Evolutionary conservation across 345 rosid genomes (phyloP).

Genomic region (Cardamine chenopodiifolia): DNA sequence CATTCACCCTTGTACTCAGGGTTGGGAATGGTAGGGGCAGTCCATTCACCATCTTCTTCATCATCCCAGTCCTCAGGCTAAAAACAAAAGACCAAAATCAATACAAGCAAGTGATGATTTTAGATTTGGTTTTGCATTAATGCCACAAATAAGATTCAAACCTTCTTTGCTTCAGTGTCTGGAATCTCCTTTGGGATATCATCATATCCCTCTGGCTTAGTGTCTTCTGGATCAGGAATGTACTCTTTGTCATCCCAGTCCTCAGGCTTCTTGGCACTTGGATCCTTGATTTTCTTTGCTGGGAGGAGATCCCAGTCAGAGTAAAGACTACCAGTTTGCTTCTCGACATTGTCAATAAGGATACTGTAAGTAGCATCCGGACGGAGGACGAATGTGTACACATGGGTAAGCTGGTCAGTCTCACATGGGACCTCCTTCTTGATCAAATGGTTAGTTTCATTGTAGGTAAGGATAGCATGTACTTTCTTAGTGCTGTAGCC

Average conservation of each 20-base stretch:
- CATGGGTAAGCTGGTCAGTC: slow-evolving; percentile 97
- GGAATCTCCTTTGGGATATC: slow-evolving; percentile 91
- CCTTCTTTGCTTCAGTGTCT: slow-evolving; percentile 93
- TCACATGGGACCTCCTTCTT: slow-evolving; percentile 99
- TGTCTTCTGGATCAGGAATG: slow-evolving; percentile 92
- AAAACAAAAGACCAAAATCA: background rate
- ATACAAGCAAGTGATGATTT: background rate
- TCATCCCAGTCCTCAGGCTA: slow-evolving; percentile 99
- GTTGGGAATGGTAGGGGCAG: slow-evolving; percentile 85
- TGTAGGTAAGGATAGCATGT: slow-evolving; percentile 93
- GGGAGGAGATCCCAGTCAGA: slow-evolving; percentile 96
- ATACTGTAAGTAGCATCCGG: slow-evolving; percentile 97
- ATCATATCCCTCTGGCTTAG: slow-evolving; percentile 96
- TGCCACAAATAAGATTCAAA: slow-evolving; percentile 25
- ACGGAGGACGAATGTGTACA: slow-evolving; percentile 80
- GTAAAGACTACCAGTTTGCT: slow-evolving; percentile 90
- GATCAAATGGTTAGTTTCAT: slow-evolving; percentile 73
- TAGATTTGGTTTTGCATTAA: background rate
- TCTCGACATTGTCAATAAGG: slow-evolving; percentile 92
- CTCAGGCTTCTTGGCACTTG: slow-evolving; percentile 97
- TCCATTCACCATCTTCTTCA: slow-evolving; percentile 99
- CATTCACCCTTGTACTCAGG: slow-evolving; percentile 98
- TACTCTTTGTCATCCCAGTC: slow-evolving; percentile 97
- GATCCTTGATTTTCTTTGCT: slow-evolving; percentile 88
- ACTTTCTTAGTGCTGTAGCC: slow-evolving; percentile 98